Base-by-base conservation (phyloP, 495 filamentous ascomycete species). In the Pyrenopolyporus hunteri region DNA sequence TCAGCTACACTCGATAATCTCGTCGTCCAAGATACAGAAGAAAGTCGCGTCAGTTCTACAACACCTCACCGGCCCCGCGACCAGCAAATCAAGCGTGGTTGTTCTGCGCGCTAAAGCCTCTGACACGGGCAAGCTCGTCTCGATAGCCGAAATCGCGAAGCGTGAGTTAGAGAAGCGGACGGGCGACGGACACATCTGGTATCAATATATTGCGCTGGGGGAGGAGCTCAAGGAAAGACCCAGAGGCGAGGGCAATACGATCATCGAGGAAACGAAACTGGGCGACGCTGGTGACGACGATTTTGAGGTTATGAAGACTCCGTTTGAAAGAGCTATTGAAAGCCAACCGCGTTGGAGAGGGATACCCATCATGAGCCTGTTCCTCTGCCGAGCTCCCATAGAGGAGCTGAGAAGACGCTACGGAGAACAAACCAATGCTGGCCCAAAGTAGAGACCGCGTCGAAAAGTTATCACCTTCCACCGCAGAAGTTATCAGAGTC, bases 61-160 rank as follows among this genome's bases (percentile, higher is more conserved):
- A 9, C 71, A 80, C 51, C 73, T 81, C 22, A 47, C 77, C 1
- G 51, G 25, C 5, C 35, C 80, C 11, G 65, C 79, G 7, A 31
- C 56, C 13, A 22, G 26, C 8, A 68, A 67, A 37, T 43, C 56
- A 9, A 43, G 29, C 14, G 22, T 71, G 11, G 46, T 53, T 7
- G 43, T 82, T 8, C 64, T 89, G 11, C 76, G 78, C 55, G 83
- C 85, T 19, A 83, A 82, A 61, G 76, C 78, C 4, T 48, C 64
- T 4, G 76, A 76, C 1, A 76, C 82, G 4, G 70, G 74, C 59
- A 91, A 91, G 68, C 75, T 87, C 46, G 80, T 89, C 54, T 84
- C 81, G 10, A 78, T 90, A 17, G 77, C 80, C 23, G 88, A 90
- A 71, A 83, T 90, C 11, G 76, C 82, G 9, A 87, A 87, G 61